A percentile compares a stretch with the other conserved stretches of the same genome.
phyloP scores from a whole-genome alignment of 805 yeast genomes.

The Candida rishiriensis region DNA sequence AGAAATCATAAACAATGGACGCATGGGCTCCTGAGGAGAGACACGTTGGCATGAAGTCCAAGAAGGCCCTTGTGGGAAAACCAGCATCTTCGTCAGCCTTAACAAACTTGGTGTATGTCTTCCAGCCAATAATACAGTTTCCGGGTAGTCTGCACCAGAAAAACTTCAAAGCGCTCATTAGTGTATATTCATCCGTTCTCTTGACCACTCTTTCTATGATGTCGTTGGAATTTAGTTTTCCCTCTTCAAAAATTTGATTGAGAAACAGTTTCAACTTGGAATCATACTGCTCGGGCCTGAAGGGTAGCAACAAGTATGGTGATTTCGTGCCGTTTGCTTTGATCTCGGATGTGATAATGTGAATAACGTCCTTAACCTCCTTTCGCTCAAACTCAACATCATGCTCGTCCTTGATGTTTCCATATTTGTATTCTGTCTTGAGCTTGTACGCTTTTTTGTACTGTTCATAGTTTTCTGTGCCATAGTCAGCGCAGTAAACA shows the following conservation, averaged over 20 bases:
- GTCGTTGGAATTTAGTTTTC: conserved; percentile 42
- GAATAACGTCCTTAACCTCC: conserved; percentile 63
- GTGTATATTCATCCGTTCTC: conserved; percentile 60
- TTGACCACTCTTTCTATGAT: conserved; percentile 39
- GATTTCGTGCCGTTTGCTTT: conserved; percentile 66
- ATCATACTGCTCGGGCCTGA: conserved; percentile 66
- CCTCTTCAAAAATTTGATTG: conserved; percentile 49
- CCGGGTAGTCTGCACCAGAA: conserved; percentile 84
- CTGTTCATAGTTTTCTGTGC: conserved; percentile 20
- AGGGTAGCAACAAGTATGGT: conserved; percentile 73
- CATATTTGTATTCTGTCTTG: conserved; percentile 27
- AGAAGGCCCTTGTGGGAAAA: conserved; percentile 68
- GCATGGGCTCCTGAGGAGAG: conserved; percentile 83
- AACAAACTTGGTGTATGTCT: conserved; percentile 67
- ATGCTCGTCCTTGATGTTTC: conserved; percentile 17
- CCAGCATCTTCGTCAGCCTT: conserved; percentile 59
- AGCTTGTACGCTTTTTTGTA: conserved; percentile 24
- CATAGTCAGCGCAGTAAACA: conserved; percentile 28
- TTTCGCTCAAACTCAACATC: conserved; percentile 53
- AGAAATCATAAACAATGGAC: conserved; percentile 80
- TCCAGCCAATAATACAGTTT: conserved; percentile 82
- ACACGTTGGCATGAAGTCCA: conserved; percentile 81
- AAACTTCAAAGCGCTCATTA: conserved; percentile 72
- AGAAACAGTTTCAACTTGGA: conserved; percentile 54
- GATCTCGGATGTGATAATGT: conserved; percentile 65